These are phyloP conservation scores for Rhodotorula taiwanensis DNA, from an alignment of 768 basidiomycete genomes.

Conservation along the genomic window DNA sequence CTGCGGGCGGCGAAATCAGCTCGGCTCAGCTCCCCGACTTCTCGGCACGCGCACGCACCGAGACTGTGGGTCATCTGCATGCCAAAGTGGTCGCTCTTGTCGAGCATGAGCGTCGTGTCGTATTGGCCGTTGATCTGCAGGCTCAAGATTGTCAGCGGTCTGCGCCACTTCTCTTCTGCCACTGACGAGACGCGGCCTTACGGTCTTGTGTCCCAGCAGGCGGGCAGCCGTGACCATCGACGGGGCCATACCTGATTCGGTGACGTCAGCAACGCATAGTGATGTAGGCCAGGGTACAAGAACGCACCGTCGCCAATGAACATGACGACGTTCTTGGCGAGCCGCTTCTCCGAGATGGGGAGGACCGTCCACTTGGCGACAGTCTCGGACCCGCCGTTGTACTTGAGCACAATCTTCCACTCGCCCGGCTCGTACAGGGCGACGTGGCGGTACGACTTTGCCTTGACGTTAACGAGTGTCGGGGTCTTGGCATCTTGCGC, in stretches of 20 bases:
- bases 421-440: conserved; percentile 43
- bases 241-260: conserved; percentile 41
- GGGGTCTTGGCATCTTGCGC: conserved; percentile 40
- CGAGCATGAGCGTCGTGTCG: conserved; percentile 40
- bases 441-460: conserved; percentile 45
- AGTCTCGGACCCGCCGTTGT: conserved; percentile 44
- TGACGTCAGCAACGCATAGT: too few species aligned
- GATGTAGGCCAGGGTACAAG: too few species aligned
- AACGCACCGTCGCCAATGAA: conserved; percentile 46
- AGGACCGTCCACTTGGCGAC: conserved; percentile 45
- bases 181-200: too few species aligned
- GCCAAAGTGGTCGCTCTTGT: conserved; percentile 40
- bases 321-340: conserved; percentile 45
- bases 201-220: conserved; percentile 46
- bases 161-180: too few species aligned
- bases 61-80: conserved; percentile 42
- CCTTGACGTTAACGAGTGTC: conserved; percentile 45
- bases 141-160: conserved; percentile 38
- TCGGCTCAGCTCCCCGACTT: background rate
- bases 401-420: conserved; percentile 43
- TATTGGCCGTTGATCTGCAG: conserved; percentile 45
- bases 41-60: background rate
- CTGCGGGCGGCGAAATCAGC: background rate
- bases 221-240: conserved; percentile 46
- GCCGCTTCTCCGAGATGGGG: conserved; percentile 37